A percentile compares a stretch with the other conserved stretches of the same genome.
Evolutionary conservation across 2,329 filamentous ascomycete species (phyloP).

Genomic region (Acrocalymma vagum): DNA sequence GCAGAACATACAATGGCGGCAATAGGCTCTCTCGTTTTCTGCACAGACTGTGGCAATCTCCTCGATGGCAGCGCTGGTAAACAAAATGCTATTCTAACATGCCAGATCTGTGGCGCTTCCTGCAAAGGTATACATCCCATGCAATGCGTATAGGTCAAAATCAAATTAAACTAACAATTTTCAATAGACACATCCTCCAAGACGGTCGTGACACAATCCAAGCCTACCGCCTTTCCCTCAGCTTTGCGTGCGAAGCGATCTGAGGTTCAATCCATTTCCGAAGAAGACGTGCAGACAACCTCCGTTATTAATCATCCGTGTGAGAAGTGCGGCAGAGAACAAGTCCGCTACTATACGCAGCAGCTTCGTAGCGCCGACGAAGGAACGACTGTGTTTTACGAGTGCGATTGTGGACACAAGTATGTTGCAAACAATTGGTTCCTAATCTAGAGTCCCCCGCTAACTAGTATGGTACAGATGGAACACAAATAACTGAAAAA

Average conservation of each 20-base stretch:
- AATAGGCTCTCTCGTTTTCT: conserved; percentile 92
- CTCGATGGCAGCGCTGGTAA: conserved; percentile 82
- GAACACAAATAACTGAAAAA: conserved; percentile 68
- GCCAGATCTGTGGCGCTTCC: conserved; percentile 84
- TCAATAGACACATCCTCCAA: conserved; percentile 64
- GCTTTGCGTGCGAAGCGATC: conserved; percentile 85
- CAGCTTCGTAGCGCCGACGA: conserved; percentile 94
- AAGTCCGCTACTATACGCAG: conserved; percentile 85
- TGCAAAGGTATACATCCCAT: conserved; percentile 72
- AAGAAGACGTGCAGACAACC: conserved; percentile 79
- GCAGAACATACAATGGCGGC: conserved; percentile 72
- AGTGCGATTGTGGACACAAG: conserved; percentile 86
- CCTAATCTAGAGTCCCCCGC: conserved; percentile 13
- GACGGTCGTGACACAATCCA: conserved; percentile 82
- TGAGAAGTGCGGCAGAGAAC: conserved; percentile 79
- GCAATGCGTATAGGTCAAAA: neutral
- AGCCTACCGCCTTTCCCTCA: conserved; percentile 89
- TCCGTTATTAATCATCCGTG: conserved; percentile 75
- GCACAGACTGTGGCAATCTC: conserved; percentile 89
- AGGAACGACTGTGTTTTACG: conserved; percentile 91
- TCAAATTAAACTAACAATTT: conserved; percentile 8
- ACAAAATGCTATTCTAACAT: conserved; percentile 77
- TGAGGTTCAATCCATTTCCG: conserved; percentile 82
- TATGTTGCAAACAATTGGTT: conserved; percentile 58
- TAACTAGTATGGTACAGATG: conserved; percentile 45